A percentile compares a stretch with the other conserved stretches of the same genome.
phyloP scores from a whole-genome alignment of 768 basidiomycete genomes.

The Tricholomella constricta region DNA sequence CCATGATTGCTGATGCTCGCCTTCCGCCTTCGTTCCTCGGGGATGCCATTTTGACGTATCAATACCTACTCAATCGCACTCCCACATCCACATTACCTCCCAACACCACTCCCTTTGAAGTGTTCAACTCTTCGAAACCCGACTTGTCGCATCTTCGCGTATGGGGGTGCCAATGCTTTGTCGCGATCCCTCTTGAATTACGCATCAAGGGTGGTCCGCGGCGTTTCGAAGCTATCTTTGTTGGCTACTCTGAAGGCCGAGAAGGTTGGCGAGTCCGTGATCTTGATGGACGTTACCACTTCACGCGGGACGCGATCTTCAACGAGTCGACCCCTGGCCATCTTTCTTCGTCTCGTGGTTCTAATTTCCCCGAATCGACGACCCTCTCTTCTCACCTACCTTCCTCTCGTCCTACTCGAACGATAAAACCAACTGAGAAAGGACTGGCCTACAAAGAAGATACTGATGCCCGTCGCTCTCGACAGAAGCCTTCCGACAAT shows the following conservation, averaged over 20 bases:
- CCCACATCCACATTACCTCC: slow-evolving; percentile 2
- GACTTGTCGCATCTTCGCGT: too few species aligned
- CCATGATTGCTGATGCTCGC: too few species aligned
- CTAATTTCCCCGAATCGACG: background rate
- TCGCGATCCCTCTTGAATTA: background rate
- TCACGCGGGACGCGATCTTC: background rate
- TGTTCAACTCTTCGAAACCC: background rate
- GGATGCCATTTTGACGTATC: background rate
- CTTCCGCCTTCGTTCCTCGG: background rate
- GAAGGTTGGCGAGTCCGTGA: background rate
- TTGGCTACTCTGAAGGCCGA: too few species aligned
- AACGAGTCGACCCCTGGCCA: background rate
- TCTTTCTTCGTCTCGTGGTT: background rate
- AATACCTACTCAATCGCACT: background rate
- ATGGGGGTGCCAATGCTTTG: slow-evolving; percentile 9
- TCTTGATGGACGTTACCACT: background rate
- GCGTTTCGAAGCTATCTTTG: too few species aligned
- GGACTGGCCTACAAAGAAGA: background rate
- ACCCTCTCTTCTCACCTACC: background rate
- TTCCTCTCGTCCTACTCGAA: background rate
- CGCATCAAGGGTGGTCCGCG: too few species aligned
- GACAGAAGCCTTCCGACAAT: background rate
- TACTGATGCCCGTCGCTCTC: too few species aligned
- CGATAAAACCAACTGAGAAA: background rate
- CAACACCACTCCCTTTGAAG: background rate